Evolutionary conservation across 306 rosid genomes (phyloP), one percentile per base, ranked within the genome.

Genomic region (Vigna nakashimae): DNA sequence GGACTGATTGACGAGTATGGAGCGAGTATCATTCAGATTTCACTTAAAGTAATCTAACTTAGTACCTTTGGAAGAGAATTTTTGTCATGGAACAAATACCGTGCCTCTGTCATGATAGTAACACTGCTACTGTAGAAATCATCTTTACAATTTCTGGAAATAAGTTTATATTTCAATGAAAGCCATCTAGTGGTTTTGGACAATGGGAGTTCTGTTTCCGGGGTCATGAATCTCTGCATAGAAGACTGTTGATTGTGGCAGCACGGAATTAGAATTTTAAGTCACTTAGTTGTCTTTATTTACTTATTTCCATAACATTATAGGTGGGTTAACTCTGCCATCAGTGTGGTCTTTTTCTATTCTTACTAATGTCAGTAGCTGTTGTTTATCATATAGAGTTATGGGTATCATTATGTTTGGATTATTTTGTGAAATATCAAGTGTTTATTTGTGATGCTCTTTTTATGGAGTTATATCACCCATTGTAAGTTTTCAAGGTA

Each of bases 141-240:
- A 40, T 46, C 56, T 60, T 22, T 62, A 22, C 36, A 78, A 43
- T 15, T n/a, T 45, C 57, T 30, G 15, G 45, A 24, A 22, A 43
- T 46, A 24, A 17, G 42, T 15, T 15, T 34, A n/a, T 34, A 24
- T 57, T 49, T 53, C 53, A 53, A 20, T 49, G 40, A 28, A 78
- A 79, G 55, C 64, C 48, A 28, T 52, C 16, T 60, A 71, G 40
- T 58, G 69, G 70, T 34, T 60, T 79, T 70, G 77, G 65, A 48
- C 56, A 36, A 36, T 62, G 64, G 14, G 53, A 26, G 60, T 65
- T 73, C 24, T 73, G 66, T 63, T 51, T 80, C 13, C 5, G 49
- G 32, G 68, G 43, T 32, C 20, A 32, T 53, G 65, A 28, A 26
- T 26, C 40, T 59, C 18, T 30, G 22, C 18, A 20, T 58, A 14